Evolutionary conservation across 2,329 filamentous ascomycete genomes (phyloP), one percentile per base, ranked within the genome.

Genomic region (Penicillium sp.): DNA sequence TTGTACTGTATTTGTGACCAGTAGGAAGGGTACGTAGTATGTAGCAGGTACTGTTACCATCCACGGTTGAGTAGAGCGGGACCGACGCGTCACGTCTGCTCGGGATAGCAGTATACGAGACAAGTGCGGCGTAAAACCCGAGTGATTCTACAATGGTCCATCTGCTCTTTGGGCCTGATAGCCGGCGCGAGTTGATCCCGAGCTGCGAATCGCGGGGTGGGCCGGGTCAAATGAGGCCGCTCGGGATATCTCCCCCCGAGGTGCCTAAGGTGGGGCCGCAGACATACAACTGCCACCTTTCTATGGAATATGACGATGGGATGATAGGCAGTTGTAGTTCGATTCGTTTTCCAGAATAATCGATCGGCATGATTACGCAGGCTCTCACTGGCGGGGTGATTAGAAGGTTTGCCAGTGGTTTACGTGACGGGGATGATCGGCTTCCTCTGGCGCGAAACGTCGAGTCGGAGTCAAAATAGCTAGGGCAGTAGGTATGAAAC

Each of bases 191-290:
- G n/a, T n/a, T n/a, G 20, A 18, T 5, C 32, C 12, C 4, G 20
- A 4, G 21, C 10, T 39, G 34, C 20, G 29, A 42, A 36, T 46
- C 21, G 23, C 23, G 33, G 21, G 37, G 17, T 3, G 30, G 18
- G 6, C 24, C 46, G 50, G 50, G 45, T 20, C 24, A 52, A 41
- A 15, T 8, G 15, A 7, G 6, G 26, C 45, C 50, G 50, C 40
- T 52, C 50, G 50, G 50, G 20, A 2, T 33, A 48, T 52, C 10
- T 23, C 12, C 23, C 24, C 17, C 49, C 49, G 49, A 51, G 43
- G n/a, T n/a, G n/a, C n/a, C n/a, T n/a, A n/a, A n/a, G n/a, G n/a
- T n/a, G n/a, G n/a, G n/a, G n/a, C n/a, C n/a, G n/a, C n/a, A n/a
- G n/a, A n/a, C n/a, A n/a, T n/a, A n/a, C n/a, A n/a, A n/a, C n/a